Conservation (phyloP, 768 basidiomycete genomes). For the Lyophyllum semitale region DNA sequence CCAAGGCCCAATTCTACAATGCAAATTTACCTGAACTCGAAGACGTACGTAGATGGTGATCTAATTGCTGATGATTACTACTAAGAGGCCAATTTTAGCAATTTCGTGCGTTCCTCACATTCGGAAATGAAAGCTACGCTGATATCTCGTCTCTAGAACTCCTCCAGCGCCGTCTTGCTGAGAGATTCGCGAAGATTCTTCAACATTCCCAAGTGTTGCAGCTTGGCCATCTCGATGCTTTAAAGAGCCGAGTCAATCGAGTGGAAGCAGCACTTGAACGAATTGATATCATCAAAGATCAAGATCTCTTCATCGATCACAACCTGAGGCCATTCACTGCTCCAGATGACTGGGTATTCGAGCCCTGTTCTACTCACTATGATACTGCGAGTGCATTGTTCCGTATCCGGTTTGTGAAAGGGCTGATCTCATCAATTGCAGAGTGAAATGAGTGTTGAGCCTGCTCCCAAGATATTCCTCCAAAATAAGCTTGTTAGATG, state of each 20-base stretch:
- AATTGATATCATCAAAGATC: constrained; percentile 62
- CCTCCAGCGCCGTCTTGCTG: constrained; percentile 67
- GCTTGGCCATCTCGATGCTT: constrained; percentile 53
- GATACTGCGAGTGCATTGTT: constrained; percentile 57
- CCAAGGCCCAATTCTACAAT: constrained; percentile 72
- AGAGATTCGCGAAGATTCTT: constrained; percentile 55
- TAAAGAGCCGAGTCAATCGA: constrained; percentile 50
- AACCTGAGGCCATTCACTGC: constrained; percentile 67
- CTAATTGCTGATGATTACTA: not conserved
- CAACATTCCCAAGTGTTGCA: constrained; percentile 63
- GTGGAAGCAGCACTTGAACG: constrained; percentile 50
- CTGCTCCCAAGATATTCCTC: constrained; percentile 72
- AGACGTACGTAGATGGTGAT: constrained; percentile 52
- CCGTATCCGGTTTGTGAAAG: not conserved
- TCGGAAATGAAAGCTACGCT: not conserved
- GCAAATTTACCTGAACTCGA: constrained; percentile 69
- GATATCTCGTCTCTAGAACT: constrained; percentile 47
- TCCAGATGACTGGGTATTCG: constrained; percentile 73
- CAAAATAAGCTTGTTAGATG: constrained; percentile 75
- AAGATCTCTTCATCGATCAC: constrained; percentile 70
- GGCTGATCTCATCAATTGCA: constrained; percentile 25
- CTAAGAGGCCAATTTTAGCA: constrained; percentile 44
- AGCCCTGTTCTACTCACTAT: constrained; percentile 73
- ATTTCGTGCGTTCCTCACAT: constrained; percentile 51
- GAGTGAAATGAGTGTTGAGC: constrained; percentile 65